Base-by-base conservation (phyloP, 371 early-diverging fungal genomes). In the Rhizomucor pusillus region DNA sequence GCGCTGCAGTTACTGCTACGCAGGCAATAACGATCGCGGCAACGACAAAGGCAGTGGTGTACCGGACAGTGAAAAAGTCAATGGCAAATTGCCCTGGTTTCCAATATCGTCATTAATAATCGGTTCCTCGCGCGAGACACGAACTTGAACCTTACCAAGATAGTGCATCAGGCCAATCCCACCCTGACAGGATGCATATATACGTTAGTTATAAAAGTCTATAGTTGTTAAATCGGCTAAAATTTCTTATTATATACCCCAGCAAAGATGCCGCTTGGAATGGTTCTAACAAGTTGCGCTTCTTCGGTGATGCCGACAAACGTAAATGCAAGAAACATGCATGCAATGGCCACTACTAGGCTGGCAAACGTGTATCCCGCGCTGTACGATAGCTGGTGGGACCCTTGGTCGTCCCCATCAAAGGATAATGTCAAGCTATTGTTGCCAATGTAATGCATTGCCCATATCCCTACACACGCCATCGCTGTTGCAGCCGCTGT, bases 361-460 rank as follows among this genome's bases (percentile, higher is more conserved):
- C 73, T 73, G 7, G 60, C 65, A 49, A 73, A 69, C 1, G 77
- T 77, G 36, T 60, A 73, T 44, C 73, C 77, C 14, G 65, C 49
- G 12, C 57, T 14, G 39, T 77, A 77, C 9, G 56, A 59, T 7
- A 77, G 39, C 18, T 71, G 67, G 47, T 67, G 63, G 12, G 16
- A 29, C 7, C 29, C 29, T 29, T 29, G 29, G 29, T 29, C 5
- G 6, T 43, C 45, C 7, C 34, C 61, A 18, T 54, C 44, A 18
- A 60, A 50, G 2, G 20, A 39, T 10, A 75, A 39, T 4, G 62
- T 70, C 46, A 76, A 33, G n/a, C 68, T 59, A 29, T 76, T 73
- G 48, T 76, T 73, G 20, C 67, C 73, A 33, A 71, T 69, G 40
- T 74, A 77, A 59, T 77, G 78, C 78, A 74, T 77, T 16, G 73